Conservation (phyloP, 2,329 filamentous ascomycete genomes). For the Penicillium expansum region DNA sequence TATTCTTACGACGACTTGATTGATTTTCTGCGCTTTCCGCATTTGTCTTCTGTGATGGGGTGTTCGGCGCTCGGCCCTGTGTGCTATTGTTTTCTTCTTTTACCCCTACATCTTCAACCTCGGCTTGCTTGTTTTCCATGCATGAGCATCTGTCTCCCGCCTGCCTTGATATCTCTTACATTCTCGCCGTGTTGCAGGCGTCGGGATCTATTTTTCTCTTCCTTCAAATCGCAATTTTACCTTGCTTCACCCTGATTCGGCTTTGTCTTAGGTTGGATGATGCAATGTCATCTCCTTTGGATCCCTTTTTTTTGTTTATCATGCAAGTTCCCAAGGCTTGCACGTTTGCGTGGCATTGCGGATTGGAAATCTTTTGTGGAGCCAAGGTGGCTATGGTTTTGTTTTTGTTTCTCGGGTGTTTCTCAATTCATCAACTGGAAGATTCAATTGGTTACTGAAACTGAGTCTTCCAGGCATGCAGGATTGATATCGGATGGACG, state of each 20-base stretch:
- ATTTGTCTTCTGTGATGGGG: slow-evolving; percentile 35
- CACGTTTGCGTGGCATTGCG: not conserved
- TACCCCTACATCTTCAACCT: slow-evolving; percentile 16
- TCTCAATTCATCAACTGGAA: slow-evolving; percentile 6
- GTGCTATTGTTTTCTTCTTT: slow-evolving; percentile 22
- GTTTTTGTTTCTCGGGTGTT: slow-evolving; percentile 6
- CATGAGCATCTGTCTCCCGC: slow-evolving; percentile 26
- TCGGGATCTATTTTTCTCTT: slow-evolving; percentile 27
- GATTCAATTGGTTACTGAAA: not conserved
- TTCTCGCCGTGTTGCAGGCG: slow-evolving; percentile 30
- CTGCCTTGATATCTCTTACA: slow-evolving; percentile 33
- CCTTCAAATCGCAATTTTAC: slow-evolving; percentile 27
- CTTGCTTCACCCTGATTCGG: slow-evolving; percentile 13
- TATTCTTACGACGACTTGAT: slow-evolving; percentile 41
- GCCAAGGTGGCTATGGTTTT: slow-evolving; percentile 1
- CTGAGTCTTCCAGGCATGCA: slow-evolving; percentile 1
- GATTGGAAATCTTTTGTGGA: not conserved
- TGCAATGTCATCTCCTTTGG: not conserved
- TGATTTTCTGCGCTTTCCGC: slow-evolving; percentile 34
- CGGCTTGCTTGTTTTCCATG: slow-evolving; percentile 20
- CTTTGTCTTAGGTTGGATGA: not conserved
- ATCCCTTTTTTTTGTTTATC: slow-evolving; percentile 1
- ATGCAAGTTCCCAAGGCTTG: slow-evolving; percentile 1
- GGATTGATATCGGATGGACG: slow-evolving; percentile 9
- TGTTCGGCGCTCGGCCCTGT: slow-evolving; percentile 34